Evolutionary conservation across 805 yeast genomes (phyloP), one percentile per base, ranked within the genome.

Genomic region (Yamadazyma endophytica): DNA sequence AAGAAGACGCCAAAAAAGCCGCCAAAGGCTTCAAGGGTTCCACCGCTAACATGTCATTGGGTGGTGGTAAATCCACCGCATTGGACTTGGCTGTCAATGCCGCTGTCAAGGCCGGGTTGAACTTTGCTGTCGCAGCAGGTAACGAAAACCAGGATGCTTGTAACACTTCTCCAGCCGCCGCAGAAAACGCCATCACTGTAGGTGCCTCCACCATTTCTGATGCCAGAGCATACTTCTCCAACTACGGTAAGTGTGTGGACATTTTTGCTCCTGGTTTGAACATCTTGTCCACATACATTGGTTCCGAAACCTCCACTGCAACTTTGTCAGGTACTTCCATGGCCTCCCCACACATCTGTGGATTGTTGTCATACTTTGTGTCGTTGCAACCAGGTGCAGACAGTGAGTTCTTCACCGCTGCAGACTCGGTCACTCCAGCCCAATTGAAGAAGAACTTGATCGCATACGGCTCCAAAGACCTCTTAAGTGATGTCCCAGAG

Each of bases 261-360:
- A 82, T 90, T 43, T 90, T 87, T 55, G 98, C 95, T 17, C 98
- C 98, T 15, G 98, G 98, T 52, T 80, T 87, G 50, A 82, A 86
- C 56, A 77, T 90, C 39, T 69, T 82, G 45, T 86, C 96, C 26
- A 82, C 90, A 22, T 84, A 82, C 56, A 83, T 80, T 56, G 92
- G 94, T 26, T 78, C 87, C 4, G 69, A 73, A 31, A 61, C 75
- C 32, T 84, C 88, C 25, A 82, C 90, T 44, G 88, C 92, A 26
- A 76, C 85, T 23, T 69, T 84, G 56, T 83, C 95, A 22, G 98
- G 98, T 63, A 90, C 97, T 8, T 90, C 97, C 11, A 90, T 90
- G 98, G 96, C 97, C 14, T 83, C 97, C 22, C 97, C 98, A 27
- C 96, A 88, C 54, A 89, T 89, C 46, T 81, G 88, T 38, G 98